Conservation (phyloP, 1,139 yeast species). For the Kazachstania sp. region DNA sequence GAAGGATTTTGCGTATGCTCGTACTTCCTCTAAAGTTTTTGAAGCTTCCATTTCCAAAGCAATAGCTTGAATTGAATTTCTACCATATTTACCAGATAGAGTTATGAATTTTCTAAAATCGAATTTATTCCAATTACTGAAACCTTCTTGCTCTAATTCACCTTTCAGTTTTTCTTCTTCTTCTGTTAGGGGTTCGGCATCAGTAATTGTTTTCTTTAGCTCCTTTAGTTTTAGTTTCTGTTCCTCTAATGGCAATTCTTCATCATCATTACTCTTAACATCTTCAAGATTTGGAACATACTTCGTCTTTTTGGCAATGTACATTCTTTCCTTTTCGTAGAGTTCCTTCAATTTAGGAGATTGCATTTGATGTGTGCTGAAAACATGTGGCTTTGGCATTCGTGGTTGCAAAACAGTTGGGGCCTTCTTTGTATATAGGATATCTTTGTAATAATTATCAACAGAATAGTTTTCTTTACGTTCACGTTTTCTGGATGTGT, state of each 20-base stretch:
- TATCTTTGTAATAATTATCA: slow-evolving; percentile 72
- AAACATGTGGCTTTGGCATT: slow-evolving; percentile 51
- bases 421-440: slow-evolving; percentile 56
- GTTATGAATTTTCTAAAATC: slow-evolving; percentile 63
- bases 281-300: slow-evolving; percentile 30
- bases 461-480: slow-evolving; percentile 70
- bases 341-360: slow-evolving; percentile 53
- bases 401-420: slow-evolving; percentile 54
- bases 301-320: slow-evolving; percentile 30
- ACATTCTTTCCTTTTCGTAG: slow-evolving; percentile 55
- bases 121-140: slow-evolving; percentile 58
- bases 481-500: slow-evolving; percentile 55
- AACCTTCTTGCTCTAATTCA: slow-evolving; percentile 50
- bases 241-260: slow-evolving; percentile 32
- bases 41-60: slow-evolving; percentile 51
- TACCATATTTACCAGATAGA: slow-evolving; percentile 56
- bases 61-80: slow-evolving; percentile 53
- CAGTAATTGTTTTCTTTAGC: slow-evolving; percentile 54
- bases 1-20: slow-evolving; percentile 56
- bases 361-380: slow-evolving; percentile 68
- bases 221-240: slow-evolving; percentile 43
- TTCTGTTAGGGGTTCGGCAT: slow-evolving; percentile 57
- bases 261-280: slow-evolving; percentile 35
- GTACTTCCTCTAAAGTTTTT: slow-evolving; percentile 59
- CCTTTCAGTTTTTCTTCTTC: slow-evolving; percentile 55